These are phyloP conservation scores for Monosporascus sp. DNA, from an alignment of 2,329 filamentous ascomycete species.

Conservation along the genomic window DNA sequence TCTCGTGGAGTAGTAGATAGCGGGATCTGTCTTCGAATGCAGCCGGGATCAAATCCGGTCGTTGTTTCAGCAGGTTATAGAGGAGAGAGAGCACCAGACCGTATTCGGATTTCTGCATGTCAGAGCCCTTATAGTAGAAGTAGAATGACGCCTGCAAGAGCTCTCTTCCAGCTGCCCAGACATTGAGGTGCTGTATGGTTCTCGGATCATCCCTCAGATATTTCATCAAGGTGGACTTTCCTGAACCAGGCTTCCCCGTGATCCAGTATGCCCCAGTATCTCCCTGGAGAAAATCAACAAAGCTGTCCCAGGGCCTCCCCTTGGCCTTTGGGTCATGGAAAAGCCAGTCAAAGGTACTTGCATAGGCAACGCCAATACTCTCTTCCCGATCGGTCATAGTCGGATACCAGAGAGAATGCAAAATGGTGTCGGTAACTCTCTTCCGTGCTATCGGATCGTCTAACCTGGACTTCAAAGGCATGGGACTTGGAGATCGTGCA, in stretches of 20 bases:
- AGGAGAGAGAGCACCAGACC: slow-evolving; percentile 15
- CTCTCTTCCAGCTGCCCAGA: slow-evolving; percentile 7
- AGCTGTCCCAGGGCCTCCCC: slow-evolving; percentile 10
- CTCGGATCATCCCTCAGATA: slow-evolving; percentile 9
- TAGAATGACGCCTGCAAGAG: slow-evolving; percentile 12
- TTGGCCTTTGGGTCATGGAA: slow-evolving; percentile 7
- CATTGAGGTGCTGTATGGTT: slow-evolving; percentile 10
- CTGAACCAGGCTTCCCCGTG: slow-evolving; percentile 19
- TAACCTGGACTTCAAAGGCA: background rate
- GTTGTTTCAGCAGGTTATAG: slow-evolving; percentile 9
- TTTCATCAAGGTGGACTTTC: slow-evolving; percentile 21
- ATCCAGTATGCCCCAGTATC: slow-evolving; percentile 15
- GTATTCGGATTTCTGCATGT: slow-evolving; percentile 15
- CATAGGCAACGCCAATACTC: slow-evolving; percentile 10
- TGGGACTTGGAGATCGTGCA: background rate
- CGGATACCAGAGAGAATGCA: slow-evolving; percentile 15
- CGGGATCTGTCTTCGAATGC: slow-evolving; percentile 5
- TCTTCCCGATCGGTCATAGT: slow-evolving; percentile 12
- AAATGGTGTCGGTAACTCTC: slow-evolving; percentile 5
- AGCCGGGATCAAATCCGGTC: slow-evolving; percentile 9
- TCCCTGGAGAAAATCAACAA: slow-evolving; percentile 13
- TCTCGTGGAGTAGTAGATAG: background rate
- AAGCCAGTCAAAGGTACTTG: slow-evolving; percentile 14
- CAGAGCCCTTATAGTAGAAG: slow-evolving; percentile 13
- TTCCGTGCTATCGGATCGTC: background rate